Evolutionary conservation across 768 basidiomycete genomes (phyloP), one percentile per base, ranked within the genome.

Genomic region (Lactarius trivialis): DNA sequence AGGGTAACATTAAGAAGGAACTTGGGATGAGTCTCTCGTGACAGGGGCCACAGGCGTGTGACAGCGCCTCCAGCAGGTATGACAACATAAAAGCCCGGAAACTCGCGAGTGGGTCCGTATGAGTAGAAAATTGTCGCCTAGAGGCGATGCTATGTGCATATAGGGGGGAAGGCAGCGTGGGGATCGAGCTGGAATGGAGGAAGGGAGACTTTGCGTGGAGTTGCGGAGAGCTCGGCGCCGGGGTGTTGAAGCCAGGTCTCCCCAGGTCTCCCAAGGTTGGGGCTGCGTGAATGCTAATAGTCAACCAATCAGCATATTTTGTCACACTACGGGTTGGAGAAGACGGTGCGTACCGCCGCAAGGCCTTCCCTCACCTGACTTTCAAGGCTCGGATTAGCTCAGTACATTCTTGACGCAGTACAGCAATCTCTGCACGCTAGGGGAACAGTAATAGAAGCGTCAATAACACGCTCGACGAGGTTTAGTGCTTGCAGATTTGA

Each of bases 11-110:
- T 91, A 48, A 93, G 83, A 36, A 93, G 80, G 74, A 93, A 93
- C 72, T 93, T 93, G 34, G 91, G 91, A 68, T 92, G 87, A 14
- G 75, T 80, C 73, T 93, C 90, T 58, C 91, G 85, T 24, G 91
- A 93, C 30, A 93, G 81, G 32, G 91, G 91, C 91, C 91, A 93
- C 33, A 93, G 79, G 14, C n/a, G n/a, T n/a, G 91, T 93, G 37
- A 91, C 91, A 43, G 91, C 91, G 53, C 91, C 91, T 67, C 91
- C 91, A 41, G 91, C 91, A 21, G 91, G 91, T 70, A 93, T 92
- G 56, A 93, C 91, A 39, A 91, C 91, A 74, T 91, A 93, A 71
- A 93, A 93, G 2, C 89, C 91, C 19, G 87, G 86, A 43, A 93
- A 89, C 60, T 92, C 89, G 50, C 79, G 77, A 48, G 77, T 77